These are phyloP conservation scores for Malbranchea zuffiana DNA, from an alignment of 2,329 filamentous ascomycete genomes.

Conservation along the genomic window DNA sequence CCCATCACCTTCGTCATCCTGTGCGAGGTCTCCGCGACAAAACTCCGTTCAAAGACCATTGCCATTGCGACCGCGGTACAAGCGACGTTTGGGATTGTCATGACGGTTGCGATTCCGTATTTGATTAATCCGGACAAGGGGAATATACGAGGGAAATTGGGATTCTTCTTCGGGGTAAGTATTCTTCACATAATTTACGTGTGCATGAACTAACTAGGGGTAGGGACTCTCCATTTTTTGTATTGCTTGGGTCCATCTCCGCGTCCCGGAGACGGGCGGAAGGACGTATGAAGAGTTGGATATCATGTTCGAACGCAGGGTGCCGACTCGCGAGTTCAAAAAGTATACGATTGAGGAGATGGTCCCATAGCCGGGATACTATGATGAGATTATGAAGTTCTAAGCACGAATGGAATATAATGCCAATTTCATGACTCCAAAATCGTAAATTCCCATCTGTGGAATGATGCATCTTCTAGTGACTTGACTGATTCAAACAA, in stretches of 20 bases:
- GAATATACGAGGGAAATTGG: constrained; percentile 26
- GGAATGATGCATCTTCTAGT: no score
- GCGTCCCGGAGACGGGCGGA: constrained; percentile 18
- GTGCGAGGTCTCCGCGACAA: constrained; percentile 37
- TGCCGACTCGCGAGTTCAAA: constrained; percentile 32
- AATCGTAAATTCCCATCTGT: no score
- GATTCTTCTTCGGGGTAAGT: constrained; percentile 26
- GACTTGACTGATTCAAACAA: no score
- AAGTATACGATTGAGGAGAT: no score
- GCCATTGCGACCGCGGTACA: constrained; percentile 32
- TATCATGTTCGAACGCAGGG: constrained; percentile 32
- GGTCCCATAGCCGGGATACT: no score
- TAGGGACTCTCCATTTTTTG: constrained; percentile 13
- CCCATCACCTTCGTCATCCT: constrained; percentile 37
- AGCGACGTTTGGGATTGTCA: constrained; percentile 30
- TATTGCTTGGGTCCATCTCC: constrained; percentile 18
- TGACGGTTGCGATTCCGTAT: constrained; percentile 33
- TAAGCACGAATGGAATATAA: no score
- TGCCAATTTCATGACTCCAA: no score
- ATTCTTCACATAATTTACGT: background rate
- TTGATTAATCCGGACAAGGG: constrained; percentile 31
- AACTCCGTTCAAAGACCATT: constrained; percentile 38
- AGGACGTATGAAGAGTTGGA: constrained; percentile 22
- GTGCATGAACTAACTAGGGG: background rate
- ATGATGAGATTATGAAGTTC: no score